phyloP scores from a whole-genome alignment of 2,329 filamentous ascomycete species.

The Colletotrichum cereale region DNA sequence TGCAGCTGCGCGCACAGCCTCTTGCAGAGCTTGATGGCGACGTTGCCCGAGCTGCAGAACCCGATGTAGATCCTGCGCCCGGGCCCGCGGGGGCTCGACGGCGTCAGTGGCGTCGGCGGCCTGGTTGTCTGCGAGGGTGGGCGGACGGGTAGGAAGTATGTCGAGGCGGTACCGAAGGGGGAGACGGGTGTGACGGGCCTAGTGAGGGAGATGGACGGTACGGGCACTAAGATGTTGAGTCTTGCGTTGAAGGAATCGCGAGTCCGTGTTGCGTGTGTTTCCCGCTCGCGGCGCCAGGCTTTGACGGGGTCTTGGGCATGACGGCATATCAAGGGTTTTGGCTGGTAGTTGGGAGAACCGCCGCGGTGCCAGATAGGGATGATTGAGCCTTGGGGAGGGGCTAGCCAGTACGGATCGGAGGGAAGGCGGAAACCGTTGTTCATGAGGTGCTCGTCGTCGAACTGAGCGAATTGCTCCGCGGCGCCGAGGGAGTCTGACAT shows the following conservation, averaged over 20 bases:
- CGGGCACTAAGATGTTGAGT: slow-evolving; percentile 35
- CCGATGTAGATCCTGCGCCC: slow-evolving; percentile 36
- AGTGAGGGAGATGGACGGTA: slow-evolving; percentile 36
- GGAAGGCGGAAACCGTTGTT: slow-evolving; percentile 39
- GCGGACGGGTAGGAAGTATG: slow-evolving; percentile 23
- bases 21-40: slow-evolving; percentile 39
- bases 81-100: slow-evolving; percentile 22
- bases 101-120: slow-evolving; percentile 34
- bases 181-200: slow-evolving; percentile 32
- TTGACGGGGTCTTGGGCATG: slow-evolving; percentile 36
- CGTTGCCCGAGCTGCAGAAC: slow-evolving; percentile 39
- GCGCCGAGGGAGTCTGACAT: slow-evolving; percentile 39
- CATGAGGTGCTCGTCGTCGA: slow-evolving; percentile 39
- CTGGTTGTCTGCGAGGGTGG: slow-evolving; percentile 16
- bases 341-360: slow-evolving; percentile 38
- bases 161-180: slow-evolving; percentile 27
- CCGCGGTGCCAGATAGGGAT: slow-evolving; percentile 37
- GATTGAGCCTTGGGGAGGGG: slow-evolving; percentile 37
- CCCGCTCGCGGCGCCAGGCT: slow-evolving; percentile 31
- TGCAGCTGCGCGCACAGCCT: slow-evolving; percentile 39
- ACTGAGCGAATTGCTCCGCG: slow-evolving; percentile 36
- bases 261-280: neutral
- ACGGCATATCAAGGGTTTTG: slow-evolving; percentile 36
- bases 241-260: slow-evolving; percentile 5
- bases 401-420: slow-evolving; percentile 37